Conservation (phyloP, 176 grass and related monocot genomes). For the Oryza coarctata region DNA sequence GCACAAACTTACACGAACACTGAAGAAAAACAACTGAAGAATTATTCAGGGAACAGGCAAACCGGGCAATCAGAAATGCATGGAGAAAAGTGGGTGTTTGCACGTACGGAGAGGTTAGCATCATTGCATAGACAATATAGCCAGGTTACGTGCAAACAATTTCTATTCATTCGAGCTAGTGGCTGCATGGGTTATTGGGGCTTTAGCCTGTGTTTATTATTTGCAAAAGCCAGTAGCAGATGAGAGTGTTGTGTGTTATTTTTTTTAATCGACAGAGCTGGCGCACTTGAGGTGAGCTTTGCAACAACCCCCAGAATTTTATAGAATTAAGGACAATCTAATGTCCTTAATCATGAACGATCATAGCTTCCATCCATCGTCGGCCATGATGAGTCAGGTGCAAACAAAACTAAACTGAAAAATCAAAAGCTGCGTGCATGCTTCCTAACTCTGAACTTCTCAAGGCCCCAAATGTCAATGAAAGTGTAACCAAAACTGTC, state of each 20-base stretch:
- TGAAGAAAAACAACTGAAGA: neutral
- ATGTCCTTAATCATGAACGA: conserved; percentile 45
- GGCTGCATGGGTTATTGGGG: neutral
- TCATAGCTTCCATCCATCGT: neutral
- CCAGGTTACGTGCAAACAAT: conserved; percentile 51
- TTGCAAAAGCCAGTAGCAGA: neutral
- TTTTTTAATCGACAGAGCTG: conserved; percentile 2
- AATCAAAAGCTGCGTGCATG: neutral
- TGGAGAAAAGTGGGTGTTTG: conserved; percentile 21
- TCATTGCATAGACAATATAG: conserved; percentile 13
- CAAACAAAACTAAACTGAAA: neutral
- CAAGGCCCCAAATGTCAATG: neutral
- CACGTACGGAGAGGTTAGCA: conserved; percentile 31
- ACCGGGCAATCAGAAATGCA: conserved; percentile 13
- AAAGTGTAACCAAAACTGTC: conserved; percentile 6
- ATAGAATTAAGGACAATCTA: conserved; percentile 35
- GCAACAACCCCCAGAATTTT: conserved; percentile 27
- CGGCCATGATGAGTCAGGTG: neutral
- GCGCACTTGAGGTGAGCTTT: conserved; percentile 49
- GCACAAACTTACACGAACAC: conserved; percentile 17
- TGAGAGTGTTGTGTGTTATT: neutral
- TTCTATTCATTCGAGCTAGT: neutral
- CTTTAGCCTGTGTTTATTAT: conserved; percentile 17
- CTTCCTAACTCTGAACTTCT: neutral
- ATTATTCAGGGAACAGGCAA: conserved; percentile 37